Conservation (phyloP, 2,329 filamentous ascomycete genomes). For the Monosporascus cannonballus region DNA sequence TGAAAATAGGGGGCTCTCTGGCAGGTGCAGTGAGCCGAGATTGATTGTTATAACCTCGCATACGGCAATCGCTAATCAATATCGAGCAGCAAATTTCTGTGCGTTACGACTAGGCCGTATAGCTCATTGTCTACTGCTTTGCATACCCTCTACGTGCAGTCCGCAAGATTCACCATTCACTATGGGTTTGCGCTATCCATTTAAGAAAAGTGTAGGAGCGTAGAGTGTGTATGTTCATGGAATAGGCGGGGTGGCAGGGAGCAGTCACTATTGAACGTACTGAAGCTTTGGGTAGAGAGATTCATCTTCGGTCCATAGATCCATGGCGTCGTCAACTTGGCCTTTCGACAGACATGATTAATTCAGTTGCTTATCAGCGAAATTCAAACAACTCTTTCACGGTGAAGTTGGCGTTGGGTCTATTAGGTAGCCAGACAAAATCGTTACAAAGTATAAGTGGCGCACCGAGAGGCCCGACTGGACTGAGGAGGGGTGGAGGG, state of each 20-base stretch:
- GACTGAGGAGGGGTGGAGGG: not conserved
- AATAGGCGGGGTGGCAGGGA: too few species aligned
- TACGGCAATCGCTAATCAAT: too few species aligned
- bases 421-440: conserved; percentile 1
- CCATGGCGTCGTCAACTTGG: conserved; percentile 13
- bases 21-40: not conserved
- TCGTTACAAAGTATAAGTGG: not conserved
- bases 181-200: too few species aligned
- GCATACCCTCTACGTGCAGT: too few species aligned
- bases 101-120: too few species aligned
- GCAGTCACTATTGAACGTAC: conserved; percentile 8
- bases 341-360: not conserved
- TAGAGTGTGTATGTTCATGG: too few species aligned
- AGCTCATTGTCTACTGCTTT: too few species aligned
- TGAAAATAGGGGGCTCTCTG: not conserved
- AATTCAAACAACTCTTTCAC: not conserved
- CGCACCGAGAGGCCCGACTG: not conserved
- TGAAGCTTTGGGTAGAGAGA: conserved; percentile 15
- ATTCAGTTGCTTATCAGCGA: conserved; percentile 3
- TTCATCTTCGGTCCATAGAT: conserved; percentile 10
- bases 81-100: too few species aligned
- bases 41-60: too few species aligned
- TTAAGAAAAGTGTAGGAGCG: too few species aligned
- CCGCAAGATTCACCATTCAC: too few species aligned
- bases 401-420: not conserved